phyloP scores from a whole-genome alignment of 306 rosid genomes.

The Lathyrus aphaca region DNA sequence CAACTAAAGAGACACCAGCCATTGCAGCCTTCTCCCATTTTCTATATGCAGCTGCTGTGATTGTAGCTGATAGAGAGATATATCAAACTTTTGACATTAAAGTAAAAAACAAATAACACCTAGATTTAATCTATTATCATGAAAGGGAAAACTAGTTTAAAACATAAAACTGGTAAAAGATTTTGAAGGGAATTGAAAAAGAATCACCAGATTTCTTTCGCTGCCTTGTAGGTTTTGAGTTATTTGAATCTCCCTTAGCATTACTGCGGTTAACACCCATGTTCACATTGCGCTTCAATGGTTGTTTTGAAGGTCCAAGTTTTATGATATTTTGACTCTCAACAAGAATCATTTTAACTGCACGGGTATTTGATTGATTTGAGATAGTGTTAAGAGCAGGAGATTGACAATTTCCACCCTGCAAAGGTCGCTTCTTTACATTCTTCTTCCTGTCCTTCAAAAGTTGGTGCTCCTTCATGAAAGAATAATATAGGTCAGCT shows the following conservation, averaged over 20 bases:
- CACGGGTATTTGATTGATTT: conserved; percentile 69
- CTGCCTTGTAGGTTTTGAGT: conserved; percentile 79
- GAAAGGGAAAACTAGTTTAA: conserved; percentile 26
- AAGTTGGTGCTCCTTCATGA: conserved; percentile 92
- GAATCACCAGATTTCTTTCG: conserved; percentile 82
- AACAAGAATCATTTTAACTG: conserved; percentile 77
- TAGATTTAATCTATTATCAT: conserved; percentile 19
- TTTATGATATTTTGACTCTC: conserved; percentile 88
- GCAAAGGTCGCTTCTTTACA: conserved; percentile 72
- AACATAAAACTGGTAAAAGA: conserved; percentile 21
- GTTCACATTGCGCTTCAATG: conserved; percentile 70
- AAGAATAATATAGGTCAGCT: conserved; percentile 56
- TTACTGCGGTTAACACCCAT: conserved; percentile 72
- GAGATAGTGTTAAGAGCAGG: conserved; percentile 49
- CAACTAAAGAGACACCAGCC: conserved; percentile 98
- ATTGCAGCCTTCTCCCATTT: conserved; percentile 99
- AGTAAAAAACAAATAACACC: background rate
- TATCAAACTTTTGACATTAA: conserved; percentile 4
- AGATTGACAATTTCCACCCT: conserved; percentile 67
- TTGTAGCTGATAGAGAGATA: conserved; percentile 49
- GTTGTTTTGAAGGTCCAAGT: conserved; percentile 77
- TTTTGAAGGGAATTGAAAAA: conserved; percentile 28
- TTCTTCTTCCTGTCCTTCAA: conserved; percentile 89
- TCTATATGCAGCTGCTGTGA: conserved; percentile 78
- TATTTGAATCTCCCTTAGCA: conserved; percentile 71